Evolutionary conservation across 1,284 basidiomycete species (phyloP).

Genomic region (Polyporus tsugae): DNA sequence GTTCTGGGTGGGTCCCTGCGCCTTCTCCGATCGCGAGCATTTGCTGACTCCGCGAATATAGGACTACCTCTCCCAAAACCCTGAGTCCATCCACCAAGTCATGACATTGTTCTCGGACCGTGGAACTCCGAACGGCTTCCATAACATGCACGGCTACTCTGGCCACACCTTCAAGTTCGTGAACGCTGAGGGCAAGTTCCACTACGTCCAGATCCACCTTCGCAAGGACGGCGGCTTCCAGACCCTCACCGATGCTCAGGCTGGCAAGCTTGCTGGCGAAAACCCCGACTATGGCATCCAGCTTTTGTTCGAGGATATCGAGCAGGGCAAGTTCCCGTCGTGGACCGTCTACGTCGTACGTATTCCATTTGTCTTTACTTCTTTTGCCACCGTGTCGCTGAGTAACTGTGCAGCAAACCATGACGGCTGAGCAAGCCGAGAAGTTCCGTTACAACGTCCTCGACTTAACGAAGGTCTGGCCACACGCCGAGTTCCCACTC

Average conservation of each 20-base stretch:
- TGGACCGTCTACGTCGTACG: conserved; percentile 78
- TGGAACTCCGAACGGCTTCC: conserved; percentile 88
- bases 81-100: conserved; percentile 91
- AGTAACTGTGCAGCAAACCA: conserved; percentile 70
- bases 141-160: conserved; percentile 89
- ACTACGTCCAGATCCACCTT: conserved; percentile 87
- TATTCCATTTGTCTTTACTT: neutral
- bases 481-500: conserved; percentile 87
- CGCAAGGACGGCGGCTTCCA: conserved; percentile 82
- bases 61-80: conserved; percentile 94
- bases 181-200: conserved; percentile 83
- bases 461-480: conserved; percentile 93
- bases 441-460: conserved; percentile 88
- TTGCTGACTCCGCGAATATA: conserved; percentile 39
- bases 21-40: too few species aligned
- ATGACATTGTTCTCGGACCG: conserved; percentile 92
- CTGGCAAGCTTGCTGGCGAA: conserved; percentile 66
- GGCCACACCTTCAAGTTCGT: conserved; percentile 94
- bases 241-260: conserved; percentile 71
- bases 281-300: conserved; percentile 88
- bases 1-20: conserved; percentile 69
- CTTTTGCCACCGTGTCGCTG: neutral
- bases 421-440: conserved; percentile 92
- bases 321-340: conserved; percentile 76
- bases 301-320: conserved; percentile 82